Conservation (phyloP, 2,329 filamentous ascomycete species). For the Microcyclospora tardicrescens region DNA sequence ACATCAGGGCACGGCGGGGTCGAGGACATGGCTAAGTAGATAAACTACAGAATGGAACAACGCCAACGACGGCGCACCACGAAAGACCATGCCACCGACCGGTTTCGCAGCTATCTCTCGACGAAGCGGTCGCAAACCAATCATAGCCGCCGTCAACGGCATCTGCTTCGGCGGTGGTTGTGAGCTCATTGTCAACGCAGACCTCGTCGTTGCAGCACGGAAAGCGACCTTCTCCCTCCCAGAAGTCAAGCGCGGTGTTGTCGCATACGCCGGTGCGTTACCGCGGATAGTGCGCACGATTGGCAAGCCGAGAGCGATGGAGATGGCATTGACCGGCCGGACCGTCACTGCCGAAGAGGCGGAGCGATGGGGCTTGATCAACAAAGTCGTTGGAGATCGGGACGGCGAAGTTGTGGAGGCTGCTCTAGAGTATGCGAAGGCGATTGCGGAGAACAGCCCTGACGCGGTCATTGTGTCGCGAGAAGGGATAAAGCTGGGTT, state of each 20-base stretch:
- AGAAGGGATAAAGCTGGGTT: slow-evolving; percentile 58
- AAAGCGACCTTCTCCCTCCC: slow-evolving; percentile 54
- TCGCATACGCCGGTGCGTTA: slow-evolving; percentile 57
- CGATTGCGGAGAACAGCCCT: slow-evolving; percentile 50
- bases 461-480: slow-evolving; percentile 64
- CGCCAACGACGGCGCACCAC: slow-evolving; percentile 13
- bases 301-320: slow-evolving; percentile 56
- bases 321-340: slow-evolving; percentile 56
- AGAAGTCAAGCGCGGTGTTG: slow-evolving; percentile 58
- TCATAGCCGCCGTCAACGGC: slow-evolving; percentile 66
- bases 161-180: slow-evolving; percentile 62
- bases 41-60: slow-evolving; percentile 20
- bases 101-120: slow-evolving; percentile 57
- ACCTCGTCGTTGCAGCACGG: slow-evolving; percentile 52
- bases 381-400: slow-evolving; percentile 41
- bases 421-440: slow-evolving; percentile 48
- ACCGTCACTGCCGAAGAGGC: slow-evolving; percentile 48
- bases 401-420: slow-evolving; percentile 38
- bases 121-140: slow-evolving; percentile 56
- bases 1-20: no score
- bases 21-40: neutral
- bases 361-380: slow-evolving; percentile 55
- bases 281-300: slow-evolving; percentile 52
- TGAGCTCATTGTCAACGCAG: slow-evolving; percentile 61
- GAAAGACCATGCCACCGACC: slow-evolving; percentile 21